Conservation (phyloP, 2,329 filamentous ascomycete species). For the Thelonectria discophora region DNA sequence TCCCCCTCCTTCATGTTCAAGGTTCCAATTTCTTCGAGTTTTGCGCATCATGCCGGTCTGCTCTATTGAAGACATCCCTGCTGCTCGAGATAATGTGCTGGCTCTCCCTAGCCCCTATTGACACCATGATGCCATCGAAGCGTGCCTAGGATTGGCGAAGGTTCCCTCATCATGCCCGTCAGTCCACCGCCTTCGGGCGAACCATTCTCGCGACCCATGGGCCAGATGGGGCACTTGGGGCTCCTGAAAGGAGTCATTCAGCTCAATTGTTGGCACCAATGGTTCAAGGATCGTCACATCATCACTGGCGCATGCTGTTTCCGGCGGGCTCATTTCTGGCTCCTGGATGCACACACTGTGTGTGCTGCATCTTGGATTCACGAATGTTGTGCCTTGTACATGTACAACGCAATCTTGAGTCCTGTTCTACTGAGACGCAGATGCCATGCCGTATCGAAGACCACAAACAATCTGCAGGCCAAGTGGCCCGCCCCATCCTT, state of each 20-base stretch:
- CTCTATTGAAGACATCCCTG: slow-evolving; percentile 30
- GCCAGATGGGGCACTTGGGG: slow-evolving; percentile 12
- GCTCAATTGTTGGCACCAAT: slow-evolving; percentile 21
- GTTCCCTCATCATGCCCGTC: slow-evolving; percentile 18
- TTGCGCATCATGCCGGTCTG: slow-evolving; percentile 21
- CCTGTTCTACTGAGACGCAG: slow-evolving; percentile 34
- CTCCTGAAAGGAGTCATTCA: slow-evolving; percentile 8
- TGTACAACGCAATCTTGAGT: slow-evolving; percentile 26
- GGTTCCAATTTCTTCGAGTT: slow-evolving; percentile 21
- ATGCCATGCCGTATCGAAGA: slow-evolving; percentile 34
- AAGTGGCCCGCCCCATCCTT: slow-evolving; percentile 19
- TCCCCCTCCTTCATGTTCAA: slow-evolving; percentile 16
- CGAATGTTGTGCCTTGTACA: slow-evolving; percentile 16
- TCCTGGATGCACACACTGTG: slow-evolving; percentile 18
- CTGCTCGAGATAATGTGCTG: slow-evolving; percentile 33
- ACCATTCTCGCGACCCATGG: slow-evolving; percentile 29
- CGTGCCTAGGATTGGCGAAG: slow-evolving; percentile 27
- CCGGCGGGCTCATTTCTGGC: slow-evolving; percentile 14
- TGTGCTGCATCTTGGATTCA: slow-evolving; percentile 36
- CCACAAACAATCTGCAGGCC: slow-evolving; percentile 19
- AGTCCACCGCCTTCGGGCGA: slow-evolving; percentile 32
- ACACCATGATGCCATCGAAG: slow-evolving; percentile 35
- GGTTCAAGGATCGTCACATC: slow-evolving; percentile 25
- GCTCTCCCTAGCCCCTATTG: slow-evolving; percentile 30
- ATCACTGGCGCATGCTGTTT: slow-evolving; percentile 33